Evolutionary conservation across 345 rosid species (phyloP), one percentile per base, ranked within the genome.

Genomic region (Boechera divaricarpa): DNA sequence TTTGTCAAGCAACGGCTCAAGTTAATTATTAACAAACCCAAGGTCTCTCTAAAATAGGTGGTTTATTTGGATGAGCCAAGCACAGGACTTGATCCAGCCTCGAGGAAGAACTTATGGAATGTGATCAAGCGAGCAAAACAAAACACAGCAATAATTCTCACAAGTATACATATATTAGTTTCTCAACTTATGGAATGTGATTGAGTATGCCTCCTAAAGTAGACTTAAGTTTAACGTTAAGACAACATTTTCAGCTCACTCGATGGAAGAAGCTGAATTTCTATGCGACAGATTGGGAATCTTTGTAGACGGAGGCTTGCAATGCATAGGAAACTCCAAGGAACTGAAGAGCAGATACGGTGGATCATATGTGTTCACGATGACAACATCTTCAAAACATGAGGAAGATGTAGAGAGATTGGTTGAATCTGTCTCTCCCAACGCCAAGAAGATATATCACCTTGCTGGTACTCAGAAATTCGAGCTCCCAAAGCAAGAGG

Each of bases 61-160:
- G 97, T 88, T 60, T 94, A 90, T 67, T 85, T 94, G 95, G 98
- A 94, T 72, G 98, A 94, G 80, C 97, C 98, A 13, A 91, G 98
- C 83, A 91, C 98, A 6, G 97, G 98, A 70, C 75, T 94, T 72
- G 98, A 94, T 84, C 98, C 97, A 51, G 96, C 96, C 63, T 94
- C 98, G 49, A 87, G 98, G 68, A 87, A 86, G 72, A 87, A 81
- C 80, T 79, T 94, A 72, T 94, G 98, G 98, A 83, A 84, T 67
- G 98, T 89, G 57, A 89, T 94, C 76, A 85, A 89, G 85, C 88
- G 80, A 47, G 98, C 96, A 38, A 94, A 94, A 80, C 86, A 81
- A 75, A 85, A 83, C 80, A 81, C 93, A 21, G 96, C 93, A 63
- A 91, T 94, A 69, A 88, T 94, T 78, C 94, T 94, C 60, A 94